These are phyloP conservation scores for Blepharisma stoltei DNA, from an alignment of 73 alveolate species.

Conservation along the genomic window DNA sequence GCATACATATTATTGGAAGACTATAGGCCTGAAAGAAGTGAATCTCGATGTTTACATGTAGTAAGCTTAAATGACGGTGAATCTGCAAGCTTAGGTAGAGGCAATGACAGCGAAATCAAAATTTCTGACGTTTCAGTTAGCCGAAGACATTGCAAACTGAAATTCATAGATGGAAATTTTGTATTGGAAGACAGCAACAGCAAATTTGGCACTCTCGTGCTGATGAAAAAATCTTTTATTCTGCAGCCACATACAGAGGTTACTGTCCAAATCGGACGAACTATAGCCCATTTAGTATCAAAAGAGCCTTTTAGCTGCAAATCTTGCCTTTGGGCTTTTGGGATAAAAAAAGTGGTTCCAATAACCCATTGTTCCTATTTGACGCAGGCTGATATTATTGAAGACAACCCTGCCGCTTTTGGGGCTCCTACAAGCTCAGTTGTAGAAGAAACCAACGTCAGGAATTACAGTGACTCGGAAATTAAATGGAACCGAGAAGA, in stretches of 20 bases:
- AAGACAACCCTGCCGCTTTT: too few relatives aligned
- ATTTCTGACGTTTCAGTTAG: constrained; percentile 45
- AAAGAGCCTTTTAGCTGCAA: constrained; percentile 13
- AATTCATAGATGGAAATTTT: background rate
- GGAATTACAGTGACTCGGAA: too few relatives aligned
- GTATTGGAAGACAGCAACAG: constrained; percentile 27
- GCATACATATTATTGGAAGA: too few relatives aligned
- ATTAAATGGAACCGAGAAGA: too few relatives aligned
- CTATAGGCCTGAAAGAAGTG: too few relatives aligned
- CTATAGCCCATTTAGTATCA: background rate
- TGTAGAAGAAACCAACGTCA: too few relatives aligned
- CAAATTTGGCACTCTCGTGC: constrained; percentile 37
- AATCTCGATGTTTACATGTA: background rate
- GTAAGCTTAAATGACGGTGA: constrained; percentile 23
- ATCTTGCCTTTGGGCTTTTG: too few relatives aligned
- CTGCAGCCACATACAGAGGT: background rate
- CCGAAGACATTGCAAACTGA: constrained; percentile 37
- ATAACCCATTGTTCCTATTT: too few relatives aligned
- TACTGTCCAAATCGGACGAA: constrained; percentile 34
- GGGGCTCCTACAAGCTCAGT: too few relatives aligned
- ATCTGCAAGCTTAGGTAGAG: constrained; percentile 39
- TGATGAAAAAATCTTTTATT: constrained; percentile 18
- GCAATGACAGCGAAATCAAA: constrained; percentile 49
- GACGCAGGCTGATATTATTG: too few relatives aligned
- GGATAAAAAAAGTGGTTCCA: too few relatives aligned